These are phyloP conservation scores for Didymellaceae sp. DNA, from an alignment of 2,329 filamentous ascomycete species.

Conservation along the genomic window DNA sequence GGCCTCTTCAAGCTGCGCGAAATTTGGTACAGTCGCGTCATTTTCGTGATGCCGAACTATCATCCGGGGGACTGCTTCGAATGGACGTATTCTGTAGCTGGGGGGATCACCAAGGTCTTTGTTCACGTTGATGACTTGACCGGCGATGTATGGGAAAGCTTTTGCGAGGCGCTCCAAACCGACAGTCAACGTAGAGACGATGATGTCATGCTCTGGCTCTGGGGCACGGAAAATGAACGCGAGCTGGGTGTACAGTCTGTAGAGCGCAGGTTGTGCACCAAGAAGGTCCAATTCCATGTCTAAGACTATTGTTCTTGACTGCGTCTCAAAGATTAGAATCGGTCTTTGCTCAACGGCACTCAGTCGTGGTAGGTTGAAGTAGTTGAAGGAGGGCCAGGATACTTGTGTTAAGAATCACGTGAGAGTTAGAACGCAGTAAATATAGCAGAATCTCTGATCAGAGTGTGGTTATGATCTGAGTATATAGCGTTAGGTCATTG, in stretches of 20 bases:
- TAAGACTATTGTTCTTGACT: too few relatives aligned
- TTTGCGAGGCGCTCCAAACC: conserved; percentile 41
- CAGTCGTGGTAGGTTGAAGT: too few relatives aligned
- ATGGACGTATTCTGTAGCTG: conserved; percentile 18
- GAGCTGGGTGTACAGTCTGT: conserved; percentile 56
- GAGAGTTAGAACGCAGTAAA: too few relatives aligned
- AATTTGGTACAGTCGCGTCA: conserved; percentile 42
- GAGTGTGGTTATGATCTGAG: too few relatives aligned
- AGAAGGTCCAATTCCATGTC: conserved; percentile 50
- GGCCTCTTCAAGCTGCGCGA: conserved; percentile 48
- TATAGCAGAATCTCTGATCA: too few relatives aligned
- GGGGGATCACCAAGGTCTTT: conserved; percentile 32
- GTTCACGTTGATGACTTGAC: conserved; percentile 47
- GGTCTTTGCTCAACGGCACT: too few relatives aligned
- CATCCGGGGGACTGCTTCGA: neutral
- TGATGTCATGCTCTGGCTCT: conserved; percentile 6
- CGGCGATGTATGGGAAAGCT: conserved; percentile 58
- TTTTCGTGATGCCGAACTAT: neutral
- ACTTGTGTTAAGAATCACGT: too few relatives aligned
- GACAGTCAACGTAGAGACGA: conserved; percentile 17
- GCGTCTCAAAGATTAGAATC: too few relatives aligned
- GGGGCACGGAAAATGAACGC: conserved; percentile 49
- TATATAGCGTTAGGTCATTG: too few relatives aligned
- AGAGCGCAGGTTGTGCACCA: conserved; percentile 52
- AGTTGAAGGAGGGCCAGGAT: too few relatives aligned